Evolutionary conservation across 1,284 basidiomycete genomes (phyloP), one percentile per base, ranked within the genome.

Genomic region (Athelia psychrophila): DNA sequence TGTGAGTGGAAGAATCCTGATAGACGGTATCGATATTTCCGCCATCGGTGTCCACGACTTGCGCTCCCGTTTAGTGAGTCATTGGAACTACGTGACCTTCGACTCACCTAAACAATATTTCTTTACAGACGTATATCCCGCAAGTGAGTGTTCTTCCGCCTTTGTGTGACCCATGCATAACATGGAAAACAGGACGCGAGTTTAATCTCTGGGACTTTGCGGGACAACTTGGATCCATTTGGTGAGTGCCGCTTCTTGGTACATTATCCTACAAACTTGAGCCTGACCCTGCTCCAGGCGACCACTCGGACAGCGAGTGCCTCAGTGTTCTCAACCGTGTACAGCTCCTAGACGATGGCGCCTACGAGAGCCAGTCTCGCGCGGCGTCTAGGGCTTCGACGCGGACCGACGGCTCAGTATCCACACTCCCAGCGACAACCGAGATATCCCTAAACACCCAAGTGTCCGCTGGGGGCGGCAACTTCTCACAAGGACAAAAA

Each of bases 21-120:
- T 97, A 40, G 93, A 95, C 58, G 93, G 93, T 1, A 85, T 97
- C 58, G 93, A 97, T 66, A 92, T 97, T 53, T 86, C 88, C 0
- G 84, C 74, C 3, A 95, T 98, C 56, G 94, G 94, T 1, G 73
- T 96, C 20, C 80, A 92, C 63, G 93, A 95, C 66, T 66, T 97
- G 51, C 80, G 93, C 30, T 86, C 86, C 15, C 77, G 86, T 48
- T 64, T 93, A 61, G 86, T 86, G 62, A 63, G 82, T 70, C 5
- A 25, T 15, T 15, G 23, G 9, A 19, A 16, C 9, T 16, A 44
- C 22, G 27, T 20, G n/a, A 18, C 18, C 18, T 12, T 35, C 33
- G 33, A n/a, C n/a, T 35, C 18, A 18, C 33, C 18, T 12, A 10
- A 16, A n/a, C 44, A 18, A 51, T 54, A 38, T 33, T 25, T 25